phyloP scores from a whole-genome alignment of 1,284 basidiomycete genomes.

The Pseudozyma hubeiensis region DNA sequence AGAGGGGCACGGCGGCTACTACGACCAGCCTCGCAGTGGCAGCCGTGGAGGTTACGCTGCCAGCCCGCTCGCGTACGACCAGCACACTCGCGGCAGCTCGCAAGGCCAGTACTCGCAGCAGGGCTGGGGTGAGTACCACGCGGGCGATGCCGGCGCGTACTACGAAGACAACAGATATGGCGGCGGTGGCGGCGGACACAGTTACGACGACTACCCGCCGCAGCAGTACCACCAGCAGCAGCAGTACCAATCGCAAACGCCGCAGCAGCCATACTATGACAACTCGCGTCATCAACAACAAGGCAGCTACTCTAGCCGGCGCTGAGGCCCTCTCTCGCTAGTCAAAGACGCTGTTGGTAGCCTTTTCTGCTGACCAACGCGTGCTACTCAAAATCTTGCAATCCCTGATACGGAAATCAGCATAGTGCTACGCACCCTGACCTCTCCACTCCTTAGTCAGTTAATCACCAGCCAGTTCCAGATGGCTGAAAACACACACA shows the following conservation, averaged over 20 bases:
- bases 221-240: slow-evolving; percentile 25
- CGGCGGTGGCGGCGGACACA: slow-evolving; percentile 14
- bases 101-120: slow-evolving; percentile 50
- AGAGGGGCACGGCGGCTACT: slow-evolving; percentile 55
- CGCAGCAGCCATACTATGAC: slow-evolving; percentile 35
- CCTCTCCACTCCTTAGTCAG: background rate
- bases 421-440: background rate
- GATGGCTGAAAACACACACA: background rate
- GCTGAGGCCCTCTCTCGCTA: slow-evolving; percentile 1
- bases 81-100: slow-evolving; percentile 17
- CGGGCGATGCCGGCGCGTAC: slow-evolving; percentile 60
- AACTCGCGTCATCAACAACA: slow-evolving; percentile 22
- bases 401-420: slow-evolving; percentile 6
- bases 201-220: slow-evolving; percentile 40
- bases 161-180: slow-evolving; percentile 56
- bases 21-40: slow-evolving; percentile 50
- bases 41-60: slow-evolving; percentile 33
- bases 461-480: background rate
- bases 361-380: background rate
- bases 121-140: slow-evolving; percentile 62
- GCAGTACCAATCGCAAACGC: slow-evolving; percentile 6
- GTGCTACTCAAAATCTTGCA: slow-evolving; percentile 1
- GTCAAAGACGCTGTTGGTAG: background rate
- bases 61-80: slow-evolving; percentile 47
- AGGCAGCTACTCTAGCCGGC: slow-evolving; percentile 24